phyloP scores from a whole-genome alignment of 2,329 filamentous ascomycete species.

The Metarhizium anisopliae region DNA sequence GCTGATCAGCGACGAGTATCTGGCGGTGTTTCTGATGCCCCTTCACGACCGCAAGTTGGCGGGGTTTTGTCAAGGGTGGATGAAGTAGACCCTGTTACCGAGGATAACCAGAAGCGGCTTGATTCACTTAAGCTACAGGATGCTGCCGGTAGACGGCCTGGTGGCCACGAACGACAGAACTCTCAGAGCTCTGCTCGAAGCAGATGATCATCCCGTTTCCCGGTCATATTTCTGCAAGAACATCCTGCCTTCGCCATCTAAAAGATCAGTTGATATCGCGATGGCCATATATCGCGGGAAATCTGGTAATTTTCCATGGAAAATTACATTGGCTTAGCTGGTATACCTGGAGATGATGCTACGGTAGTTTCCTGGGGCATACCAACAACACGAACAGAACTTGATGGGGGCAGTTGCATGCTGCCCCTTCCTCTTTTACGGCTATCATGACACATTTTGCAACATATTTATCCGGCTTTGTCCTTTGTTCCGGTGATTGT shows the following conservation, averaged over 20 bases:
- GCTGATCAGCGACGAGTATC: constrained; percentile 58
- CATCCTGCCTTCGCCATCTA: neutral
- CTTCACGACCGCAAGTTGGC: constrained; percentile 28
- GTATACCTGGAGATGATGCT: neutral
- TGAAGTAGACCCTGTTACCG: constrained; percentile 69
- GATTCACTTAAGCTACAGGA: constrained; percentile 89
- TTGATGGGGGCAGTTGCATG: neutral
- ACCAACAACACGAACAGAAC: neutral
- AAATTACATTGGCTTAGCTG: neutral
- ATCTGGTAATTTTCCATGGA: neutral
- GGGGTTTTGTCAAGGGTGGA: constrained; percentile 46
- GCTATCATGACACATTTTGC: constrained; percentile 5
- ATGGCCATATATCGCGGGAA: neutral
- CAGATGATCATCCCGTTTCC: constrained; percentile 30
- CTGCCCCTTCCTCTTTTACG: neutral
- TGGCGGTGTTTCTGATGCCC: constrained; percentile 22
- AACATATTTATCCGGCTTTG: neutral
- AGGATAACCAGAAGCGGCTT: constrained; percentile 78
- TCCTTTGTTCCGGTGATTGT: neutral
- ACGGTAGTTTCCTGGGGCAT: too few relatives aligned
- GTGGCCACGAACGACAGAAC: constrained; percentile 49
- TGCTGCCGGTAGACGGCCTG: constrained; percentile 49
- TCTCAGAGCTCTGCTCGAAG: constrained; percentile 47
- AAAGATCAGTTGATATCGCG: neutral
- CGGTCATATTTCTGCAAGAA: neutral